A percentile compares a stretch with the other conserved stretches of the same genome.
Evolutionary conservation across 768 basidiomycete genomes (phyloP).

Genomic region (Candolleomyces aberdarensis): DNA sequence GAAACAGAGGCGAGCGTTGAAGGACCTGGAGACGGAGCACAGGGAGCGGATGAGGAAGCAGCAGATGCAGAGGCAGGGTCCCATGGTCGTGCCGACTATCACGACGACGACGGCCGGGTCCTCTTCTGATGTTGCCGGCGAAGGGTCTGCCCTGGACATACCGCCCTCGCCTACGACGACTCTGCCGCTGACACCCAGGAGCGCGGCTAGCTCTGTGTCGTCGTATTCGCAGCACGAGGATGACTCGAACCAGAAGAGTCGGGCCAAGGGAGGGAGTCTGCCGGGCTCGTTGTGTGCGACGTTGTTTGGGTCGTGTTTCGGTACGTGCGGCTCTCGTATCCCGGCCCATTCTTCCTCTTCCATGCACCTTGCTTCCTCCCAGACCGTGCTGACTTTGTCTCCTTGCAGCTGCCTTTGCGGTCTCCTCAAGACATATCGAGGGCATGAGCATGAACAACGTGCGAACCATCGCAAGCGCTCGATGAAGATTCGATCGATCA

Average conservation of each 20-base stretch:
- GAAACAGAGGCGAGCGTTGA: slow-evolving; percentile 7
- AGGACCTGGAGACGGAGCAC: slow-evolving; percentile 7
- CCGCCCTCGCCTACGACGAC: slow-evolving; percentile 5
- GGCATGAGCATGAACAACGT: not conserved
- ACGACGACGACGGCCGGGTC: not conserved
- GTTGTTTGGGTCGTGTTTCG: slow-evolving; percentile 6
- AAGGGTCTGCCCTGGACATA: not conserved
- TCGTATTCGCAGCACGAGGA: slow-evolving; percentile 3
- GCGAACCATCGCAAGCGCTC: slow-evolving; percentile 4
- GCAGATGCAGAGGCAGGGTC: slow-evolving; percentile 9
- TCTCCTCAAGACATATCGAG: not conserved
- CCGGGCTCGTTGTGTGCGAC: slow-evolving; percentile 2
- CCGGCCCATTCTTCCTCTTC: too few relatives aligned
- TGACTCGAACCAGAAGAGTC: not conserved
- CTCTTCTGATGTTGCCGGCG: not conserved
- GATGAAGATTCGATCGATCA: not conserved
- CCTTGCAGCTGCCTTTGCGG: slow-evolving; percentile 1
- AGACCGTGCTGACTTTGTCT: not conserved
- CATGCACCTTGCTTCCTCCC: too few relatives aligned
- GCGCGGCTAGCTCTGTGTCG: slow-evolving; percentile 4
- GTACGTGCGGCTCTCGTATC: not conserved
- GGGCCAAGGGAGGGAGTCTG: not conserved
- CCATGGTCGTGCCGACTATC: slow-evolving; percentile 1
- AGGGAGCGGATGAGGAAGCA: not conserved
- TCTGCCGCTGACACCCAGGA: slow-evolving; percentile 10